phyloP scores from a whole-genome alignment of 176 grass and related monocot genomes.

The Oryza brachyantha region DNA sequence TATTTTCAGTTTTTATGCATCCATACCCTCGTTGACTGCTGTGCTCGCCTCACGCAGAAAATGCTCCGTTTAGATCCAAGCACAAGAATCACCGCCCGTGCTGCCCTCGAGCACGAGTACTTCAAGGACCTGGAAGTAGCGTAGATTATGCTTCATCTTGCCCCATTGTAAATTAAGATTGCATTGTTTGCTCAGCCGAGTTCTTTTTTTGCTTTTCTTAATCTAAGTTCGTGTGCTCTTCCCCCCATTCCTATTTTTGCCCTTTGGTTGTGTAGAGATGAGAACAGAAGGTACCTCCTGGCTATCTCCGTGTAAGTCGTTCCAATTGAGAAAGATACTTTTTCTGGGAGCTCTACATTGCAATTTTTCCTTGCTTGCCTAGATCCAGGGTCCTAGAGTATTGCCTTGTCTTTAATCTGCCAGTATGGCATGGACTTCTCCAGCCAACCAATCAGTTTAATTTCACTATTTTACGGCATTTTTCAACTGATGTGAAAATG shows the following conservation, averaged over 20 bases:
- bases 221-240: constrained; percentile 12
- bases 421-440: not conserved
- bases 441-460: not conserved
- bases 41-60: constrained; percentile 39
- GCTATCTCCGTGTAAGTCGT: not conserved
- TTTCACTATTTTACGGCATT: not conserved
- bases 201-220: not conserved
- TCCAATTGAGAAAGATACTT: not conserved
- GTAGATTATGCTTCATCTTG: constrained; percentile 2
- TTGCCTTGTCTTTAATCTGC: constrained; percentile 12
- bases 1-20: not conserved
- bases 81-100: constrained; percentile 59
- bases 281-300: not conserved
- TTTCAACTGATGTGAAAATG: not conserved
- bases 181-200: not conserved
- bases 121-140: constrained; percentile 57
- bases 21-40: not conserved
- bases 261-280: constrained; percentile 21
- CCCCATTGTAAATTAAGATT: constrained; percentile 41
- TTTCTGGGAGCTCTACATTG: not conserved
- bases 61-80: constrained; percentile 74
- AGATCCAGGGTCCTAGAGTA: not conserved
- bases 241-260: not conserved
- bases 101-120: constrained; percentile 68
- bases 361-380: not conserved